Base-by-base conservation (phyloP, 805 yeast species). In the Kodamaea hsintzibuensis region DNA sequence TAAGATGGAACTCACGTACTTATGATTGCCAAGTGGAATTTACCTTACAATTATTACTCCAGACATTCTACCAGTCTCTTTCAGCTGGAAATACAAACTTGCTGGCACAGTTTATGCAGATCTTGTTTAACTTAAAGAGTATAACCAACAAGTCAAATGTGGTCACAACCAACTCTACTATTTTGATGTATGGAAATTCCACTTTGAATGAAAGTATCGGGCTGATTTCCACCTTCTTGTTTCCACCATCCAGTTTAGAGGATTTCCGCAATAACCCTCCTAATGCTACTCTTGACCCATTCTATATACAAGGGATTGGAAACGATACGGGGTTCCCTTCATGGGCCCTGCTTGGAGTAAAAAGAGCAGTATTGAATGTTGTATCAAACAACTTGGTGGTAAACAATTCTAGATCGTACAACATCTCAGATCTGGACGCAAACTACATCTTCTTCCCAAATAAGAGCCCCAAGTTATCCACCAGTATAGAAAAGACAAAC, bases 31-130 rank as follows among this genome's bases (percentile, higher is more conserved):
- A 67, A 52, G 68, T 71, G 4, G 57, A 57, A 1, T 61, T 73
- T 17, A 61, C 73, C 1, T 53, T 69, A 2, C 57, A 56, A 9
- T 51, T 57, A 14, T 48, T 76, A 2, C 61, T 72, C 61, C 46
- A 50, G 13, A 22, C 47, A 7, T 49, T 75, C 8, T 22, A 49
- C 2, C 13, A 13, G 7, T 73, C 59, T 49, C 50, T 73, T 14
- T 17, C 27, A 12, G 18, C 18, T 1, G 67, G 78, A 3, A 74
- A 74, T 53, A 65, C 73, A 38, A 69, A 68, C 52, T 49, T 69
- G 59, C 60, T 70, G 42, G 76, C 70, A n/a, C 68, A 68, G 51
- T 56, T 65, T 19, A 43, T 75, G n/a, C 71, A 67, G 52, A 10
- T 76, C 8, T 58, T 74, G 25, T 53, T 71, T 49, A 64, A 62